A percentile compares a stretch with the other conserved stretches of the same genome.
phyloP scores from a whole-genome alignment of 2,329 filamentous ascomycete genomes.

The Exophiala alcalophila region DNA sequence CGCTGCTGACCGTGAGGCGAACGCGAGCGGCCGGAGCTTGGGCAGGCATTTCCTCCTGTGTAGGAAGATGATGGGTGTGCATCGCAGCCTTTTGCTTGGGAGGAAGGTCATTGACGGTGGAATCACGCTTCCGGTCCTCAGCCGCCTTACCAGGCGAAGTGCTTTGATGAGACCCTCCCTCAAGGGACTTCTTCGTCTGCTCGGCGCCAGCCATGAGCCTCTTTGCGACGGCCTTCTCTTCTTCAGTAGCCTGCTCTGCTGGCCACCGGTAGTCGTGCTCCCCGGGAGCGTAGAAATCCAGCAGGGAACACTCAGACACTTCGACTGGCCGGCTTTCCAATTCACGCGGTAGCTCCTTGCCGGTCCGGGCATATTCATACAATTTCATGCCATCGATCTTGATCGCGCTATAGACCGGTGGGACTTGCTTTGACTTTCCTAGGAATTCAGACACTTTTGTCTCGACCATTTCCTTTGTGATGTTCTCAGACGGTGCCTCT shows the following conservation, averaged over 20 bases:
- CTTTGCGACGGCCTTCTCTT: conserved; percentile 73
- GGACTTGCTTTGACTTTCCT: conserved; percentile 83
- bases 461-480: conserved; percentile 76
- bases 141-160: no score
- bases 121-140: background rate
- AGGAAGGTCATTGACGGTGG: conserved; percentile 25
- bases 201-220: conserved; percentile 52
- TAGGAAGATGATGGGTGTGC: conserved; percentile 28
- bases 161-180: no score
- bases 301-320: conserved; percentile 70
- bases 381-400: conserved; percentile 91
- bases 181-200: conserved; percentile 17
- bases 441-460: conserved; percentile 70
- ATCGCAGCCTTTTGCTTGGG: conserved; percentile 28
- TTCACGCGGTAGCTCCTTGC: conserved; percentile 78
- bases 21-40: conserved; percentile 71
- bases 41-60: conserved; percentile 20
- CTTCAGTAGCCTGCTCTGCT: conserved; percentile 68
- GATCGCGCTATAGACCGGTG: conserved; percentile 87
- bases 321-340: conserved; percentile 78
- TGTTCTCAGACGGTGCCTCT: conserved; percentile 61
- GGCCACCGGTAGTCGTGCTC: conserved; percentile 79
- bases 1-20: conserved; percentile 87
- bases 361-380: conserved; percentile 93
- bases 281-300: conserved; percentile 81